Evolutionary conservation across 176 grass and related monocot species (phyloP), one percentile per base, ranked within the genome.

Genomic region (Musa itinerans): DNA sequence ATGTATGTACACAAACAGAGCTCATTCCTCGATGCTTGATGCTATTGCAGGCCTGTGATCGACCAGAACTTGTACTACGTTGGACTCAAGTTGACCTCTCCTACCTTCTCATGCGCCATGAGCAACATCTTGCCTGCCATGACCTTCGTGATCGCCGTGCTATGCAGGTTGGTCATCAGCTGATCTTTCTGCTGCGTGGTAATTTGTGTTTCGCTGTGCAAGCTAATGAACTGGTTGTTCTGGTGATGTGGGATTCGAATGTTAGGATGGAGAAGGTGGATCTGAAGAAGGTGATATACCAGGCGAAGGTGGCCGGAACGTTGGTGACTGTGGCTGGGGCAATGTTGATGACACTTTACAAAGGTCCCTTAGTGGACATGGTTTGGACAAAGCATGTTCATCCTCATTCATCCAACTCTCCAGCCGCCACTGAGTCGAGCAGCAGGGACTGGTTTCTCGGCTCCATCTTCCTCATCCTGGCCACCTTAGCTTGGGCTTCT

Each of bases 181-280:
- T 19, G 11, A 17, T 58, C 17, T 15, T 58, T 15, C 8, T 58
- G 55, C 55, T 58, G 17, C 34, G 55, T 5, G 17, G 17, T 58
- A 15, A 58, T 15, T 58, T 58, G 55, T 12, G 17, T 58, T 15
- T 58, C 15, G 15, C 11, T 58, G 6, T 58, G 17, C 17, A 17
- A 13, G 17, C 17, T 62, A 21, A 15, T 7, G 3, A 62, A 62
- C 13, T 62, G 57, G 20, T 62, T 62, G 20, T 19, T 43, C 34
- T 43, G 34, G 34, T 43, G 34, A 43, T 43, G 34, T 43, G 34
- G 34, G 34, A 56, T 74, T 19, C 6, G 11, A 16, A 57, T 29
- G 26, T 10, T 9, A 77, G 75, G 59, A 77, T 77, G 75, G 75
- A 77, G 75, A 77, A 77, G 75, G 75, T 77, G 29, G 17, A 77